phyloP scores from a whole-genome alignment of 1,284 basidiomycete genomes.

The Apiotrichum gracile region DNA sequence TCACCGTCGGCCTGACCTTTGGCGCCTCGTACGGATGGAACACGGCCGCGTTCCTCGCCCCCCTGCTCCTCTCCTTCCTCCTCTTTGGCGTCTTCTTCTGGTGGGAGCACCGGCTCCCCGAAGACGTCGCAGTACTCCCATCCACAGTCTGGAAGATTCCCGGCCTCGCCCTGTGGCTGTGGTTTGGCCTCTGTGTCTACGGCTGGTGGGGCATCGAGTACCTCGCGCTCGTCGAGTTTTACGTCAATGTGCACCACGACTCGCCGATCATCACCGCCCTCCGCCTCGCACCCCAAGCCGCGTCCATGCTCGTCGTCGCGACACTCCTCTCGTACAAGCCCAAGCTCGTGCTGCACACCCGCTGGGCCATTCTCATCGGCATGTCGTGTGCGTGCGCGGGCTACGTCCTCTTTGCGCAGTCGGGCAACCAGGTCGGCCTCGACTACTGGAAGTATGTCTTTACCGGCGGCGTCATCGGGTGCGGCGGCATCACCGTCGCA shows the following conservation, averaged over 20 bases:
- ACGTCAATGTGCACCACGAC: slow-evolving; percentile 17
- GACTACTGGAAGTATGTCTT: slow-evolving; percentile 40
- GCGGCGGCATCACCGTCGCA: slow-evolving; percentile 21
- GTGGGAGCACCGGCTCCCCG: slow-evolving; percentile 29
- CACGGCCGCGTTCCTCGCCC: slow-evolving; percentile 39
- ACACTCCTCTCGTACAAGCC: slow-evolving; percentile 13
- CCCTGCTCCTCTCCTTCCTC: slow-evolving; percentile 38
- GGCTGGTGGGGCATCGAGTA: slow-evolving; percentile 34
- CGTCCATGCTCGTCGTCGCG: slow-evolving; percentile 10
- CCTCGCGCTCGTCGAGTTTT: slow-evolving; percentile 21
- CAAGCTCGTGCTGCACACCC: slow-evolving; percentile 18
- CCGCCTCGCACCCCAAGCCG: slow-evolving; percentile 26
- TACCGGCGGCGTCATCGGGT: slow-evolving; percentile 30
- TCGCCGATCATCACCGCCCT: slow-evolving; percentile 26
- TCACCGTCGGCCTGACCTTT: slow-evolving; percentile 42
- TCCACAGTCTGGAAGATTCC: slow-evolving; percentile 35
- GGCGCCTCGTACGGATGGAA: slow-evolving; percentile 39
- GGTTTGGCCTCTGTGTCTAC: slow-evolving; percentile 33
- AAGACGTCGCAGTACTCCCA: slow-evolving; percentile 36
- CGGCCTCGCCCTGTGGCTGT: slow-evolving; percentile 36
- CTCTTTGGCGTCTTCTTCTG: slow-evolving; percentile 34
- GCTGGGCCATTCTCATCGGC: slow-evolving; percentile 26
- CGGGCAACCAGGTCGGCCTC: slow-evolving; percentile 13
- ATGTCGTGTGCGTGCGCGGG: slow-evolving; percentile 19
- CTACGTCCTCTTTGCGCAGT: slow-evolving; percentile 27